Base-by-base conservation (phyloP, 768 basidiomycete species). In the Lanmaoa pseudosensibilis region DNA sequence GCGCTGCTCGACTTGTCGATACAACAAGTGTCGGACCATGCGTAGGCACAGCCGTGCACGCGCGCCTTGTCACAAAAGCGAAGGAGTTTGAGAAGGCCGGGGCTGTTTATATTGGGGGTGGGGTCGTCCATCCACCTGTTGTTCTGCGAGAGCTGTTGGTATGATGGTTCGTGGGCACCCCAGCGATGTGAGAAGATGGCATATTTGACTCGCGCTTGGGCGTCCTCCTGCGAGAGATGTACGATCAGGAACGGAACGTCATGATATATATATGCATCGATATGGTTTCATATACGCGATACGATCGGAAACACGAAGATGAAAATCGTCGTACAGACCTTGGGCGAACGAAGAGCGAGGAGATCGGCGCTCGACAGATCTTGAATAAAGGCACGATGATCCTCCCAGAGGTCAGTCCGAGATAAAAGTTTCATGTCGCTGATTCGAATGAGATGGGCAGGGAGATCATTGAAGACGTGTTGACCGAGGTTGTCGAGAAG, bases 1-100 rank as follows among this genome's bases (percentile, higher is more conserved):
- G 59, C 52, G 4, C 58, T 60, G 52, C 59, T 60, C 34, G 52
- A 55, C 45, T 60, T 60, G 49, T 60, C 45, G 40, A 60, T 60
- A 27, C 52, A 60, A 25, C 59, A 60, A 1, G 52, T 60, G 27
- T 60, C 59, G 4, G 59, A 60, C 59, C 59, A 60, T 18, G 52
- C 59, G 36, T 60, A 59, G 11, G 36, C 16, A 45, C 58, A 59
- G 19, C 48, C 39, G 30, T 60, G 44, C 44, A 7, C 7, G 43
- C 52, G 41, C n/a, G 37, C 58, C 51, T 49, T 54, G 32, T 60
- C 59, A 19, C 51, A 49, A 33, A 54, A 60, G 13, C 38, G 47
- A 10, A 36, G 38, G 44, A 60, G 48, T 36, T 60, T 61, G 32
- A 32, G 7, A 21, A 46, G 4, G 18, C 58, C 59, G 7, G 52